Evolutionary conservation across 345 rosid species (phyloP).

Genomic region (Euclidium syriacum): DNA sequence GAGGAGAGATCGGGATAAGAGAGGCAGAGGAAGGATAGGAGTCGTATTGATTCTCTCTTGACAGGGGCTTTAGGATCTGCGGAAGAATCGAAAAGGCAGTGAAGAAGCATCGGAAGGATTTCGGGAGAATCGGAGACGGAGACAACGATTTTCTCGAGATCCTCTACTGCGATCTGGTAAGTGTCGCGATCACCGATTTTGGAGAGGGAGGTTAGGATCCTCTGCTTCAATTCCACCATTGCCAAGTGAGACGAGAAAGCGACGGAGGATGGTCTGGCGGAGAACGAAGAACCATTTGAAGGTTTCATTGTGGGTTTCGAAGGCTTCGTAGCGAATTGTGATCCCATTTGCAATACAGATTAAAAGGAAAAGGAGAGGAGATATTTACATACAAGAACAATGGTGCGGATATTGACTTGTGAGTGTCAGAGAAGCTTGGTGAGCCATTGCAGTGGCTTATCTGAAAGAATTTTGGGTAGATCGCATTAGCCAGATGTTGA

Average conservation of each 20-base stretch:
- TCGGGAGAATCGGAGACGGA: slow-evolving; percentile 60
- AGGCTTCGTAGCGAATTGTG: slow-evolving; percentile 34
- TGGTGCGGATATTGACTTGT: background rate
- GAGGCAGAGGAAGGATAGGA: slow-evolving; percentile 60
- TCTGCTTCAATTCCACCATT: slow-evolving; percentile 88
- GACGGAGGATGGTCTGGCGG: slow-evolving; percentile 33
- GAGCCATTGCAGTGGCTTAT: background rate
- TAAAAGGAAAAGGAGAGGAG: background rate
- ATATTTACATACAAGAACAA: background rate
- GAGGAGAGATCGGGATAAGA: slow-evolving; percentile 54
- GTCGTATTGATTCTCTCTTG: slow-evolving; percentile 69
- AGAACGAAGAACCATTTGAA: slow-evolving; percentile 23
- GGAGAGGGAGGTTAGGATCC: slow-evolving; percentile 65
- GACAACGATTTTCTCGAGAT: slow-evolving; percentile 62
- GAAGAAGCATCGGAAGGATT: slow-evolving; percentile 66
- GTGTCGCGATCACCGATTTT: slow-evolving; percentile 94
- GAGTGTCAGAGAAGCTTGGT: slow-evolving; percentile 10
- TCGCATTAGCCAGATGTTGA: background rate
- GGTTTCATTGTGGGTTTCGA: slow-evolving; percentile 35
- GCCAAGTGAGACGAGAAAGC: slow-evolving; percentile 68
- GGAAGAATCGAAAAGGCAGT: slow-evolving; percentile 74
- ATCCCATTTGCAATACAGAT: slow-evolving; percentile 30
- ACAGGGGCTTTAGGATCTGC: slow-evolving; percentile 76
- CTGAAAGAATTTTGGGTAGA: background rate
- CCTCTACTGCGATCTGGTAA: slow-evolving; percentile 82